Conservation (phyloP, 305 asterid genomes). For the Fraxinus albicans region DNA sequence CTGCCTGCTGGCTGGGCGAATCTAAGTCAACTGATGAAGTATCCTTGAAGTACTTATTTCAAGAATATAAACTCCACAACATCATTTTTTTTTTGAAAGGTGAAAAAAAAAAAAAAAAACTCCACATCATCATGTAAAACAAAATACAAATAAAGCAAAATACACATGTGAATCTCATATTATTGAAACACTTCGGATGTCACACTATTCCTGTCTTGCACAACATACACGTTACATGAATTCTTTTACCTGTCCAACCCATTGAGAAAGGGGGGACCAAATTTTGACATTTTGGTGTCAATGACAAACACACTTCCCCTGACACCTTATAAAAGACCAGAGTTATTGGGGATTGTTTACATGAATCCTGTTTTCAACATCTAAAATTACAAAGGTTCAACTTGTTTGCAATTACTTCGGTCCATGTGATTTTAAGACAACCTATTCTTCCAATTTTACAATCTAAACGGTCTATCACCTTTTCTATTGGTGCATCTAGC, state of each 20-base stretch:
- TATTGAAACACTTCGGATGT: background rate
- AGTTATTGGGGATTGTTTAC: background rate
- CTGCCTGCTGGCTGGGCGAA: background rate
- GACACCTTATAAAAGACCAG: conserved; percentile 1
- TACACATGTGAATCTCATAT: background rate
- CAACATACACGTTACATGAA: background rate
- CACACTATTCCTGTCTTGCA: background rate
- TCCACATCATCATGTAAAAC: background rate
- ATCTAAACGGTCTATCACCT: background rate
- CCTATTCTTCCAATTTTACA: background rate
- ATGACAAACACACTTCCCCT: background rate
- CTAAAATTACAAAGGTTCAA: background rate
- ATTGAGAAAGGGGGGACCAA: background rate
- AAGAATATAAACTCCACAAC: background rate
- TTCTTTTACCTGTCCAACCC: background rate
- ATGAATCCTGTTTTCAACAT: background rate
- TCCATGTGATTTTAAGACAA: background rate
- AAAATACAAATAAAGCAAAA: background rate
- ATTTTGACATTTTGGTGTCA: background rate
- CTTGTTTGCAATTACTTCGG: background rate
- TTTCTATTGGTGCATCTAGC: background rate
- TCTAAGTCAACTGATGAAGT: background rate
- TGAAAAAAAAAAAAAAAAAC: background rate
- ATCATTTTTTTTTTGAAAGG: too few relatives aligned
- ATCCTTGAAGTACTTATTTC: background rate